Evolutionary conservation across 2,329 filamentous ascomycete species (phyloP).

Genomic region (Pseudodiploospora longispora): DNA sequence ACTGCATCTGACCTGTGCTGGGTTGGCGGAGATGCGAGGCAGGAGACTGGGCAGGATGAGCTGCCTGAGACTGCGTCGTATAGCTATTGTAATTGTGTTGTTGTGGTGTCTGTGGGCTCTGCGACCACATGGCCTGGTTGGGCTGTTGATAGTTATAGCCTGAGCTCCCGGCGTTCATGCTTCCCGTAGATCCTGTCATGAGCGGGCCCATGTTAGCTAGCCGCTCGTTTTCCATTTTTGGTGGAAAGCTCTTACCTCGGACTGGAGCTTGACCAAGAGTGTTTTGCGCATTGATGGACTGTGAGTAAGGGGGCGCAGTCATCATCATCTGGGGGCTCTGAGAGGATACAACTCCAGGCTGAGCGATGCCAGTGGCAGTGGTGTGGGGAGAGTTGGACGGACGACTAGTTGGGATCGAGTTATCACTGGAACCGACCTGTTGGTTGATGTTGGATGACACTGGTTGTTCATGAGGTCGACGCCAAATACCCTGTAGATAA

Average conservation of each 20-base stretch:
- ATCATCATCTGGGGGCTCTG: conserved; percentile 62
- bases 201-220: conserved; percentile 39
- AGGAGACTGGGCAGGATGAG: conserved; percentile 45
- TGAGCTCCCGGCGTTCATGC: conserved; percentile 42
- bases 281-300: conserved; percentile 62
- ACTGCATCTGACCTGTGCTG: conserved; percentile 47
- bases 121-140: conserved; percentile 55
- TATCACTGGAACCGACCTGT: conserved; percentile 35
- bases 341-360: conserved; percentile 50
- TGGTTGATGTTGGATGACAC: conserved; percentile 39
- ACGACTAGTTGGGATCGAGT: conserved; percentile 41
- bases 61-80: conserved; percentile 44
- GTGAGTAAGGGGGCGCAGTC: conserved; percentile 58
- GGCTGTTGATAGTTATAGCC: conserved; percentile 59
- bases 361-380: conserved; percentile 44
- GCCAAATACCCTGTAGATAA: conserved; percentile 76
- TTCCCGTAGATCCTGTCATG: conserved; percentile 40
- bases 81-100: conserved; percentile 48
- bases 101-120: conserved; percentile 55
- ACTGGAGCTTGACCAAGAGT: conserved; percentile 65
- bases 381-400: conserved; percentile 52
- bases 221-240: no score
- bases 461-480: conserved; percentile 72
- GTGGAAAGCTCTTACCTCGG: conserved; percentile 35
- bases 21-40: conserved; percentile 54